Evolutionary conservation across 306 rosid genomes (phyloP), one percentile per base, ranked within the genome.

Genomic region (Vicia faba): DNA sequence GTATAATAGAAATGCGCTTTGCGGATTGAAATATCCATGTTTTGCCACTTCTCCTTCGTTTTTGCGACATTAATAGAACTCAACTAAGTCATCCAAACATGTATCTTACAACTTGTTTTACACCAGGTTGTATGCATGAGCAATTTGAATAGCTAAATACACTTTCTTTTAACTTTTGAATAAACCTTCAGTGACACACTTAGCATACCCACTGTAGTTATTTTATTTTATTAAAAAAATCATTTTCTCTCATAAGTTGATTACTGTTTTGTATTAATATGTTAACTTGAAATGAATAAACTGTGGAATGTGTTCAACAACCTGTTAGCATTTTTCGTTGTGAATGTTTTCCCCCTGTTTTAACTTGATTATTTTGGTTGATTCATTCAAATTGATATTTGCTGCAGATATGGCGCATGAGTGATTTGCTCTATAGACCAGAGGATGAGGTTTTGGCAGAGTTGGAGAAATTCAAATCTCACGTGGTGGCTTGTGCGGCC

Each of bases 371-470:
- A 8, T 70, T 56, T 53, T 56, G 15, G 71, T 36, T 71, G 71
- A 67, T 66, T 19, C 25, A 18, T 39, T 73, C 11, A 31, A 54
- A 72, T 38, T 61, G 46, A 38, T 76, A 25, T 35, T 13, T 81
- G 84, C 85, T 79, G 84, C 88, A 95, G 99, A 95, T 95, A 79
- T 95, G 99, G 99, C 96, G 99, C 71, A 88, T 95, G 97, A 95
- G 95, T 64, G 99, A 95, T 64, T 78, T 95, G 81, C 84, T 95
- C 53, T 95, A 95, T 84, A 70, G 99, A 77, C 97, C 99, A 0
- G 99, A 95, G 71, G 96, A 95, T 2, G 99, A 88, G 82, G 99
- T 95, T 79, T 71, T 95, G 75, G 91, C 84, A 6, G 97, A 95
- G 89, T 88, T 95, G 19, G 99, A 95, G 85, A 88, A 91, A 70